Conservation (phyloP, 176 grass and related monocot species). For the Eragrostis nindensis region DNA sequence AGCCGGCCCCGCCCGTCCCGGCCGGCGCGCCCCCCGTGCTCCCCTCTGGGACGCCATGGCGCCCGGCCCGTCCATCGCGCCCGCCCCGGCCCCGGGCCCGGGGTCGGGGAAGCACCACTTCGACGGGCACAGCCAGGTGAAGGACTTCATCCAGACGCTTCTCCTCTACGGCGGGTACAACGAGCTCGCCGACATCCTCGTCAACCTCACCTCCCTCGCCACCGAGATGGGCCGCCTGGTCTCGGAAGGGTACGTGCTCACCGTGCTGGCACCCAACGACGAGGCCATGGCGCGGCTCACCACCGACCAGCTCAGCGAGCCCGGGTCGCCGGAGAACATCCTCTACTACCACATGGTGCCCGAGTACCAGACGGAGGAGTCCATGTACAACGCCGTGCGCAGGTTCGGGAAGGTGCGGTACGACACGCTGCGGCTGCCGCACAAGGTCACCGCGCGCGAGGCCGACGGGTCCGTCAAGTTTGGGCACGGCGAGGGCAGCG, state of each 20-base stretch:
- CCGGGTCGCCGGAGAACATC: conserved; percentile 89
- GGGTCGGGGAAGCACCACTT: conserved; percentile 69
- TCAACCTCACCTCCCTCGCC: conserved; percentile 88
- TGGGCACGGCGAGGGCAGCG: conserved; percentile 71
- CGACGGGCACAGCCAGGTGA: conserved; percentile 84
- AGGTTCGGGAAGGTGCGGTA: conserved; percentile 87
- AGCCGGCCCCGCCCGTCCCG: conserved; percentile 60
- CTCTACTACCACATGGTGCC: conserved; percentile 98
- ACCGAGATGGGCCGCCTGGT: conserved; percentile 94
- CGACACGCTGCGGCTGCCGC: conserved; percentile 87
- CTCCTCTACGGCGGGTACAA: conserved; percentile 92
- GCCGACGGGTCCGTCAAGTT: conserved; percentile 98
- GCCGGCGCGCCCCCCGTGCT: conserved; percentile 66
- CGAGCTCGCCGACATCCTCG: conserved; percentile 90
- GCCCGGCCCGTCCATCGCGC: conserved; percentile 61
- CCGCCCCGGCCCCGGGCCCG: conserved; percentile 46
- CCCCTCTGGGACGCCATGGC: conserved; percentile 81
- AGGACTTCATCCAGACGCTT: conserved; percentile 93
- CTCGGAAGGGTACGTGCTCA: conserved; percentile 90
- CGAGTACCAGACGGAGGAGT: conserved; percentile 98
- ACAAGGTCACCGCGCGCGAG: conserved; percentile 86
- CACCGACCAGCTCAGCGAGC: conserved; percentile 90
- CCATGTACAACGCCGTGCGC: conserved; percentile 98
- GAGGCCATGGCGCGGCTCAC: conserved; percentile 83
- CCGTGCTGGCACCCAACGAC: conserved; percentile 89